Base-by-base conservation (phyloP, 2,329 filamentous ascomycete genomes). In the Achaetomium macrosporum region DNA sequence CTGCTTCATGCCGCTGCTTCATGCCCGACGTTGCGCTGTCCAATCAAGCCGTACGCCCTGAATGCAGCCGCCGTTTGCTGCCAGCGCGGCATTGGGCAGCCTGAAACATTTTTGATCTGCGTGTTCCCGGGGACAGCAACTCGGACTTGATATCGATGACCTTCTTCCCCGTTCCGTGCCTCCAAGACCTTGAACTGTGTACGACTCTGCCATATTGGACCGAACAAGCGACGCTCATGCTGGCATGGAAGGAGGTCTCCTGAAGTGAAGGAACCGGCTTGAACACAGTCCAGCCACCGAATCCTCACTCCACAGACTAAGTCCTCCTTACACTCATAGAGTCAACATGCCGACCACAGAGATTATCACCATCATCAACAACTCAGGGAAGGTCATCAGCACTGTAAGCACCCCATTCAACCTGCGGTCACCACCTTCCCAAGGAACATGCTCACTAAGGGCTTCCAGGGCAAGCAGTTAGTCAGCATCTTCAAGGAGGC, bases 401-500 rank as follows among this genome's bases (percentile, higher is more conserved):
- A 93, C 86, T 55, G 89, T 91, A 77, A 37, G 47, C 31, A 19
- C 30, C 11, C 39, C 12, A 9, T 11, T 49, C 35, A 42, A 31
- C 17, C 37, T 31, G 36, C 35, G 3, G n/a, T 12, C 12, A 19
- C 12, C 36, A 39, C 9, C 25, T 15, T 11, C 35, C 7, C 35
- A n/a, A 4, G 3, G 7, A 9, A 19, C 29, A 51, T 16, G 16
- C 13, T 19, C 2, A 42, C 53, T 60, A 25, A 59, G 44, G 42
- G 31, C 48, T 12, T 20, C 31, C 50, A 95, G 90, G 90, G 90
- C 65, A 96, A 95, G 72, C 88, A 96, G 63, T 76, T 97, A 20
- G 81, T 95, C 65, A 85, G 84, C 66, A 86, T 96, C 65, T 95
- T 95, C 77, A 95, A 90, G 68, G 90, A 96, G 67, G 92, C 91